A percentile compares a stretch with the other conserved stretches of the same genome.
Conservation (phyloP, 2,329 filamentous ascomycete genomes). For the Phialophora expanda region DNA sequence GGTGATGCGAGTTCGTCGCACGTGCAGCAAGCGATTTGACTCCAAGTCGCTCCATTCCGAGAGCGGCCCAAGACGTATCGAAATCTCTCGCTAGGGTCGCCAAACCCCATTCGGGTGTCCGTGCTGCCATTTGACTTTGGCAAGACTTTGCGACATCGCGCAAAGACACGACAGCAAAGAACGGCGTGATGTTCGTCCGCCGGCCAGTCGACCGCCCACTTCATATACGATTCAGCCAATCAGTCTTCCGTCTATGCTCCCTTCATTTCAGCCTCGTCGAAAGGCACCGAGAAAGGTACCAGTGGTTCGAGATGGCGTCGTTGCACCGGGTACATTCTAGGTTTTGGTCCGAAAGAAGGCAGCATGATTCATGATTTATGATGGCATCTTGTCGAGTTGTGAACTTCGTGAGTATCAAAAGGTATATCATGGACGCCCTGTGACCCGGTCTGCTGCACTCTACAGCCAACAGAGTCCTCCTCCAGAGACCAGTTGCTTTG, state of each 20-base stretch:
- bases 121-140: background rate
- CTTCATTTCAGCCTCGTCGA: conserved; percentile 15
- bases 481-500: background rate
- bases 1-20: background rate
- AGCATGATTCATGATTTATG: conserved; percentile 6
- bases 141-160: background rate
- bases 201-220: conserved; percentile 9
- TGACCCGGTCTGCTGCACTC: background rate
- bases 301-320: background rate
- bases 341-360: conserved; percentile 1
- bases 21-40: background rate
- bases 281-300: background rate
- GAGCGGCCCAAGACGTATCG: background rate
- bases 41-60: background rate
- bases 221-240: background rate
- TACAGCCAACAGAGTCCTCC: background rate
- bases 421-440: background rate
- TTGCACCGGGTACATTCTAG: background rate
- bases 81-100: background rate
- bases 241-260: background rate
- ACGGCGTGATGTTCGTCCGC: conserved; percentile 8
- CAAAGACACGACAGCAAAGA: background rate
- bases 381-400: background rate
- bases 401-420: background rate
- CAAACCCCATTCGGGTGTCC: background rate